Evolutionary conservation across 176 grass and related monocot genomes (phyloP).

Genomic region (Oryza nivara): DNA sequence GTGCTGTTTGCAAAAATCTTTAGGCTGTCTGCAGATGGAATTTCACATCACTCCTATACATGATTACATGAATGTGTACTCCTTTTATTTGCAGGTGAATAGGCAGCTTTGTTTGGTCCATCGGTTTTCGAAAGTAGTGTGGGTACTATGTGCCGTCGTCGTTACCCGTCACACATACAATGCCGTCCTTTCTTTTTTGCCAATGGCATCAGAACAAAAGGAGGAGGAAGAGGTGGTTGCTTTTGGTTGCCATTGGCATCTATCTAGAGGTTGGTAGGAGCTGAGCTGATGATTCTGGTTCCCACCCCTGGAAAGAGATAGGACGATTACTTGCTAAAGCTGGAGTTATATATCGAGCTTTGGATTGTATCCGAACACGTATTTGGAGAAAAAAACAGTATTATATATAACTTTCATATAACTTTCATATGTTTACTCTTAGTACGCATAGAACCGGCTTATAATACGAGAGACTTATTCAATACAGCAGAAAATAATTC

Average conservation of each 20-base stretch:
- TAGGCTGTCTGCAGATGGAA: not conserved
- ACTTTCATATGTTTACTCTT: too few relatives aligned
- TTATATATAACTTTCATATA: too few relatives aligned
- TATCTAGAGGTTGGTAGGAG: not conserved
- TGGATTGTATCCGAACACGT: too few relatives aligned
- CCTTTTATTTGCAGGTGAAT: not conserved
- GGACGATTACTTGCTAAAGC: not conserved
- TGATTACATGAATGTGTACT: not conserved
- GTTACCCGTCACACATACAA: not conserved
- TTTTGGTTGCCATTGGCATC: not conserved
- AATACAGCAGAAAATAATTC: too few relatives aligned
- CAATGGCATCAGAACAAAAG: not conserved
- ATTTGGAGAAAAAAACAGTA: too few relatives aligned
- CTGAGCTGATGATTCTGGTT: not conserved
- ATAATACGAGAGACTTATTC: too few relatives aligned
- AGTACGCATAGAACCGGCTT: too few relatives aligned
- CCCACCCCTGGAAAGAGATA: not conserved
- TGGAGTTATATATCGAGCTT: too few relatives aligned
- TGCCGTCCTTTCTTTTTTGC: not conserved
- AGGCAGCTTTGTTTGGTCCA: not conserved
- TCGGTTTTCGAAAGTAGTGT: not conserved
- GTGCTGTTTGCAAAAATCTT: not conserved
- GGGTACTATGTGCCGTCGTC: not conserved
- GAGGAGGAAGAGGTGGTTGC: not conserved
- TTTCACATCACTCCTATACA: not conserved